phyloP scores from a whole-genome alignment of 768 basidiomycete species.

The Rhizopogon vesiculosus region DNA sequence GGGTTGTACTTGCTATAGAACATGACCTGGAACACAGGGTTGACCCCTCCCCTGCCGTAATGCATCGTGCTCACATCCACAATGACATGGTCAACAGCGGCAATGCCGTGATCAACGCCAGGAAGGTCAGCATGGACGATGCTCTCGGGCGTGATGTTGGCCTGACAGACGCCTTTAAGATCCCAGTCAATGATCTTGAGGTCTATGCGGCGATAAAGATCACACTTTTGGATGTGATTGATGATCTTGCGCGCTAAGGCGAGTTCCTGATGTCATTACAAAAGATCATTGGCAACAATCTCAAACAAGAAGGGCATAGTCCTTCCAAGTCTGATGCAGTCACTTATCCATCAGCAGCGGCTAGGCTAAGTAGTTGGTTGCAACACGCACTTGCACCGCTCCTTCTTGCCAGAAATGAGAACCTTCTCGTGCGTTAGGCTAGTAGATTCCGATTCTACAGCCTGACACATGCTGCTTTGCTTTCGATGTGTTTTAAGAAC shows the following conservation, averaged over 20 bases:
- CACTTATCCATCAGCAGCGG: neutral
- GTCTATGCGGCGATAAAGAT: slow-evolving; percentile 70
- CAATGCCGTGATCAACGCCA: slow-evolving; percentile 22
- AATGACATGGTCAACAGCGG: slow-evolving; percentile 46
- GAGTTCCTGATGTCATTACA: slow-evolving; percentile 43
- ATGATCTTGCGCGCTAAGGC: slow-evolving; percentile 55
- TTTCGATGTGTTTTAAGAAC: no score
- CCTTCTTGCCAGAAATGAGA: slow-evolving; percentile 62
- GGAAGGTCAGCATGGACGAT: slow-evolving; percentile 39
- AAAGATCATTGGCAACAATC: slow-evolving; percentile 72
- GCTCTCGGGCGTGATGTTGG: slow-evolving; percentile 29
- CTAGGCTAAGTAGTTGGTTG: neutral
- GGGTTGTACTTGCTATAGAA: slow-evolving; percentile 71
- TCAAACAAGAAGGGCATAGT: slow-evolving; percentile 79
- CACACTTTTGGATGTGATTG: slow-evolving; percentile 53
- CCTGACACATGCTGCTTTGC: no score
- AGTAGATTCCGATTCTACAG: no score
- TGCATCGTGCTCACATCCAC: slow-evolving; percentile 65
- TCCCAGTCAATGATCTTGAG: slow-evolving; percentile 44
- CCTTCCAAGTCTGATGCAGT: slow-evolving; percentile 17
- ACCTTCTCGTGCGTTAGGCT: no score
- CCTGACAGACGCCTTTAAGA: slow-evolving; percentile 20
- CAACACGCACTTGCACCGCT: slow-evolving; percentile 45
- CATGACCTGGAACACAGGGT: slow-evolving; percentile 63
- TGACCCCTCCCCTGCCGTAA: slow-evolving; percentile 67